A percentile compares a stretch with the other conserved stretches of the same genome.
These are phyloP conservation scores for Centrapalus pauciflorus DNA, from an alignment of 129 eudicot genomes.

Conservation along the genomic window DNA sequence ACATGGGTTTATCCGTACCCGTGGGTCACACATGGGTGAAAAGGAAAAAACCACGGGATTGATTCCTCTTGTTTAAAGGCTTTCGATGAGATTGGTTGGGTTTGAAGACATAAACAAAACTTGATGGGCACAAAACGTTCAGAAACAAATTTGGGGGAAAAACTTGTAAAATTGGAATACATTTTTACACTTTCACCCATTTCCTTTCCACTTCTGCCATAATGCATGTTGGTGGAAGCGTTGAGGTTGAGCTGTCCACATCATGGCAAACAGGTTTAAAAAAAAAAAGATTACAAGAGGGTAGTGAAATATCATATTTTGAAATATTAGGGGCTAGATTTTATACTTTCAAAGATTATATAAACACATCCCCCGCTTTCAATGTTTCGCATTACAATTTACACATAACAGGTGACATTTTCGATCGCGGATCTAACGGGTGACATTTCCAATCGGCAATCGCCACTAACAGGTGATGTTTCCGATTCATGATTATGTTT, in stretches of 20 bases:
- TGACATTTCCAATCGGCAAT: no score
- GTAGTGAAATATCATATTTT: not conserved
- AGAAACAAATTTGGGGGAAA: not conserved
- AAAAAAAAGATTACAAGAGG: not conserved
- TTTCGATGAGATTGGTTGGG: not conserved
- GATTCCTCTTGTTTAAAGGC: not conserved
- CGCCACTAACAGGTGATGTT: conserved; percentile 28
- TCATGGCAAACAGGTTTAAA: not conserved
- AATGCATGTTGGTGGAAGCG: conserved; percentile 31
- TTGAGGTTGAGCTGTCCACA: conserved; percentile 28
- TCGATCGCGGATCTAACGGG: conserved; percentile 24
- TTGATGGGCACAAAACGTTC: not conserved
- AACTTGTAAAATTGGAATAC: not conserved
- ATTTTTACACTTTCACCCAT: not conserved
- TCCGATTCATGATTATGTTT: conserved; percentile 4
- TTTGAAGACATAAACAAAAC: not conserved
- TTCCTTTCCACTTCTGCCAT: conserved; percentile 1
- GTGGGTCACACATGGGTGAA: no score
- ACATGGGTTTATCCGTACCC: no score
- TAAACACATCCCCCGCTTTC: conserved; percentile 27
- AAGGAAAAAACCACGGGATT: no score
- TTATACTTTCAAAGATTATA: conserved; percentile 25
- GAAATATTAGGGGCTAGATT: conserved; percentile 18
- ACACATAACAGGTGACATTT: conserved; percentile 10
- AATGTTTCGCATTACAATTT: conserved; percentile 22